Percentiles rank a stretch among this genome's conserved stretches.
Evolutionary conservation across 495 filamentous ascomycete species (phyloP).

Genomic region (Penicillium lagena): DNA sequence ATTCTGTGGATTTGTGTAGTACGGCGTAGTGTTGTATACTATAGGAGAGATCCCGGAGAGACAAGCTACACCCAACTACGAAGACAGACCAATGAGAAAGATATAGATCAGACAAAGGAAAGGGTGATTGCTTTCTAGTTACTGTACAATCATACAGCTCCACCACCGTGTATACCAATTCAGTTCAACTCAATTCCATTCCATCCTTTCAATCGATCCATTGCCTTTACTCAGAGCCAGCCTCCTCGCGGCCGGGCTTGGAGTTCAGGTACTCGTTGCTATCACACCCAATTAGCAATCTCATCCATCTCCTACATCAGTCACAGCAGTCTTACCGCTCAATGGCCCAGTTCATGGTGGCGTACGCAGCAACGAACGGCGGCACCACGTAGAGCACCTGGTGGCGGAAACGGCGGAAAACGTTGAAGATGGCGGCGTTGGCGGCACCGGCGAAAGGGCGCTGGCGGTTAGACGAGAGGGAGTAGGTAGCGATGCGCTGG

Average conservation of each 20-base stretch:
- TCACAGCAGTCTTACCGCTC: constrained; percentile 52
- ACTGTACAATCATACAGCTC: constrained; percentile 39
- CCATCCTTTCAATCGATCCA: constrained; percentile 2
- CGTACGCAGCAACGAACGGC: constrained; percentile 68
- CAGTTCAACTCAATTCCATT: constrained; percentile 4
- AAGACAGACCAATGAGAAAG: background rate
- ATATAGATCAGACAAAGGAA: constrained; percentile 14
- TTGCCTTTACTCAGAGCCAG: constrained; percentile 13
- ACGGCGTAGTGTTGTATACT: too few relatives aligned
- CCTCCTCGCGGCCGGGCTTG: constrained; percentile 67
- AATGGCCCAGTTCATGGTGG: constrained; percentile 77
- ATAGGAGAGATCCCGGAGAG: background rate
- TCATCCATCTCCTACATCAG: background rate
- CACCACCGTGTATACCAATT: constrained; percentile 11
- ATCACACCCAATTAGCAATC: constrained; percentile 1
- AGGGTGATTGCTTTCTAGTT: constrained; percentile 44
- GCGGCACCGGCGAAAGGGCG: constrained; percentile 55
- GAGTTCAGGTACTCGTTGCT: constrained; percentile 93
- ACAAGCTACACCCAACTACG: background rate
- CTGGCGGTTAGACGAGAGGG: constrained; percentile 60
- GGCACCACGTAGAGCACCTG: constrained; percentile 82
- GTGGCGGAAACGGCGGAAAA: constrained; percentile 48
- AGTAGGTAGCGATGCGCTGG: constrained; percentile 60
- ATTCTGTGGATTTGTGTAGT: too few relatives aligned
- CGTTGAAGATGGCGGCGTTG: constrained; percentile 60